phyloP scores from a whole-genome alignment of 306 rosid species.

The Datisca glomerata region DNA sequence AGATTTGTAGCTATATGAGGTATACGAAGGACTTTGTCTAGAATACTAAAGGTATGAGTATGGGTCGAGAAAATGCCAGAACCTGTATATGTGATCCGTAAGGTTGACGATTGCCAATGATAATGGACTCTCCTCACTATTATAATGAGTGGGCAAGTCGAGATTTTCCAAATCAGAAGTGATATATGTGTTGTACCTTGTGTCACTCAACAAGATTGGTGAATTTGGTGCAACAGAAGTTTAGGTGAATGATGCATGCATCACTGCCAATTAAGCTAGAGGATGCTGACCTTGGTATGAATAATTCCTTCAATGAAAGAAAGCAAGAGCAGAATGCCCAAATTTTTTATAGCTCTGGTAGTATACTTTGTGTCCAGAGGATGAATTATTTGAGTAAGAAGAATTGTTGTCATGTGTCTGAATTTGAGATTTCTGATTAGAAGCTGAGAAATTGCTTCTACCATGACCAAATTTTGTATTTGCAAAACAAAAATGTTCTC shows the following conservation, averaged over 20 bases:
- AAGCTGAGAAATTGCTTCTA: no score
- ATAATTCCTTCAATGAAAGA: neutral
- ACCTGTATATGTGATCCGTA: neutral
- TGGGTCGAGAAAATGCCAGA: neutral
- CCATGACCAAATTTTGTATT: no score
- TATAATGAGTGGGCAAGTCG: neutral
- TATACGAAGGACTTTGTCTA: no score
- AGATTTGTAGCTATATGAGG: no score
- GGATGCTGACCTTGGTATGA: neutral
- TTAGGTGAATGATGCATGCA: neutral
- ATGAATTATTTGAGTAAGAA: no score
- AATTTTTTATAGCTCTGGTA: no score
- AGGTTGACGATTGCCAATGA: neutral
- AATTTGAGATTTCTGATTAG: no score
- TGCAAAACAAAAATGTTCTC: no score
- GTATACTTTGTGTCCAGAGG: no score
- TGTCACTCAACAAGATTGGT: neutral
- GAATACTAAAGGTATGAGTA: no score
- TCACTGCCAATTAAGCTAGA: neutral
- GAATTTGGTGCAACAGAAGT: neutral
- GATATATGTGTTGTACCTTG: neutral
- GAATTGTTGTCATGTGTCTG: no score
- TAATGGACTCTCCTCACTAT: neutral
- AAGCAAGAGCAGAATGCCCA: no score
- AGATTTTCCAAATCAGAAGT: neutral